A percentile compares a stretch with the other conserved stretches of the same genome.
These are phyloP conservation scores for Candida sp. DNA, from an alignment of 1,139 yeast genomes.

Conservation along the genomic window DNA sequence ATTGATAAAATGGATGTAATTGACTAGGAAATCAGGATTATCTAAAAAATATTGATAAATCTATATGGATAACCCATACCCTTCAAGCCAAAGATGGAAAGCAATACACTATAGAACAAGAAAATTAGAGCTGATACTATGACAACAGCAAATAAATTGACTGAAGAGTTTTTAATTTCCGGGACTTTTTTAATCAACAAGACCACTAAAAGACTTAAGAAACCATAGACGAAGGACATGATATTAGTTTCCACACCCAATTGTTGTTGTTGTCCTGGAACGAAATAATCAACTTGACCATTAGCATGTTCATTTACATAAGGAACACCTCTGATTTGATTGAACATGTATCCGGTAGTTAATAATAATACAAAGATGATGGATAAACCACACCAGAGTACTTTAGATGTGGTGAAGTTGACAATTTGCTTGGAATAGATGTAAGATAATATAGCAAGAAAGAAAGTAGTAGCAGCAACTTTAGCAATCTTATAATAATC, in stretches of 20 bases:
- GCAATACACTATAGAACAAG: conserved; percentile 50
- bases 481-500: conserved; percentile 49
- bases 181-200: conserved; percentile 50
- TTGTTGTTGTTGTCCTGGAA: conserved; percentile 69
- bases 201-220: conserved; percentile 48
- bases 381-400: conserved; percentile 64
- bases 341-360: conserved; percentile 92
- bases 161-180: conserved; percentile 34
- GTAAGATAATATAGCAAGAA: conserved; percentile 14
- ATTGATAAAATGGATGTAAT: conserved; percentile 15
- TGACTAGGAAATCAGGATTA: no score
- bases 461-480: conserved; percentile 39
- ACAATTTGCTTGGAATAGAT: conserved; percentile 32
- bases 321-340: conserved; percentile 76
- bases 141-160: conserved; percentile 42
- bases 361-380: conserved; percentile 65
- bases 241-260: conserved; percentile 83
- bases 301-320: conserved; percentile 55
- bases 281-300: conserved; percentile 61
- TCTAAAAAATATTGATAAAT: conserved; percentile 27
- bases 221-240: conserved; percentile 60
- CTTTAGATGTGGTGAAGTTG: conserved; percentile 22
- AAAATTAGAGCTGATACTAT: conserved; percentile 38
- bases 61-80: conserved; percentile 61
- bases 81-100: conserved; percentile 55